Conservation (phyloP, 441 rosid species). For the Erodium texanum region DNA sequence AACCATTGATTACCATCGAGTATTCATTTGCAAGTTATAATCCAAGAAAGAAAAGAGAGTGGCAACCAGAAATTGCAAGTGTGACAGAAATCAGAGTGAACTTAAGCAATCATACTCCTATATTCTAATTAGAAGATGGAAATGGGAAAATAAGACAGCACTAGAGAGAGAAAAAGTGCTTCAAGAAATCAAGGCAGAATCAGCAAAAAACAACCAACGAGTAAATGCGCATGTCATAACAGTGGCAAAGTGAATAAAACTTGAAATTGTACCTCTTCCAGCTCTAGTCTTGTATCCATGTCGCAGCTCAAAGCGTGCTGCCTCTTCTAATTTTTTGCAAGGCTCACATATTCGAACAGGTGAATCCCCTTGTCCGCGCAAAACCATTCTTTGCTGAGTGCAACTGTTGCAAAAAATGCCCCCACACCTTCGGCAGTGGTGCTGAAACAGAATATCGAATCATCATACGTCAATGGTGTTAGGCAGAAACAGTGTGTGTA, state of each 20-base stretch:
- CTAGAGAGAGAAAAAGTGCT: background rate
- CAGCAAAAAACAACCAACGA: background rate
- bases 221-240: background rate
- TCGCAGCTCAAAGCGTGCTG: slow-evolving; percentile 77
- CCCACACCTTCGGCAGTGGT: slow-evolving; percentile 91
- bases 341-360: slow-evolving; percentile 93
- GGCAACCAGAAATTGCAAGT: background rate
- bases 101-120: background rate
- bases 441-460: slow-evolving; percentile 35
- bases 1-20: background rate
- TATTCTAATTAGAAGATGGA: background rate
- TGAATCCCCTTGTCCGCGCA: slow-evolving; percentile 87
- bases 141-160: background rate
- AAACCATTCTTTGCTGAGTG: slow-evolving; percentile 61
- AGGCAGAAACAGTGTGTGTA: background rate
- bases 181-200: background rate
- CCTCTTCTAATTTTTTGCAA: slow-evolving; percentile 83
- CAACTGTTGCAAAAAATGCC: slow-evolving; percentile 75
- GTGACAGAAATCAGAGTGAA: background rate
- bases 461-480: background rate
- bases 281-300: slow-evolving; percentile 51
- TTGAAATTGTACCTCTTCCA: slow-evolving; percentile 35
- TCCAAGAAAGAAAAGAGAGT: background rate
- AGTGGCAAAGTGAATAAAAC: background rate
- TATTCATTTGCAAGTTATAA: background rate